Base-by-base conservation (phyloP, 495 filamentous ascomycete genomes). In the Aspergillus leporis region DNA sequence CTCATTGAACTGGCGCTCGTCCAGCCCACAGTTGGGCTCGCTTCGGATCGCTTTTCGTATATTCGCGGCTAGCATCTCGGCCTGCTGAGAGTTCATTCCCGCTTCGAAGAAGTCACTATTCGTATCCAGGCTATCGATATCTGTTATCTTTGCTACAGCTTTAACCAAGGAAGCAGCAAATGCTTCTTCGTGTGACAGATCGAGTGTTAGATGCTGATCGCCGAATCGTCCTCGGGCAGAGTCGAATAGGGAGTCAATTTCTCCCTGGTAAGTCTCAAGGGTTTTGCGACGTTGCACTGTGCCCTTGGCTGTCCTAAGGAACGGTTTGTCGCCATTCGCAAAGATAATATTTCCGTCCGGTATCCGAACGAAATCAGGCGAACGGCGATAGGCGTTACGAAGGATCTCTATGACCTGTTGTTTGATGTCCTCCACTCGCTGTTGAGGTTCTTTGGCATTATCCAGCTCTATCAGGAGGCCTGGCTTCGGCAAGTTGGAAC, bases 301-400 rank as follows among this genome's bases (percentile, higher is more conserved):
- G 0, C 81, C 83, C 61, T 86, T 85, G 0, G 69, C 69, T n/a
- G 82, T 76, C 14, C 61, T 58, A 28, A 71, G 53, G 60, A 85
- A 79, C 1, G 81, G 81, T 57, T 79, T 83, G n/a, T 73, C 61
- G 0, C 72, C 68, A 16, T 66, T 59, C 12, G 79, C 59, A 21
- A 85, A 59, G 18, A 70, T 60, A 69, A 74, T 62, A n/a, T 19
- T 25, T 30, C 45, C 5, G 12, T 8, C 6, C 1, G 28, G 6
- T 5, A 55, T 46, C 13, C 45, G 38, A 6, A 36, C 53, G 19
- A 45, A 21, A 0, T 38, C 19, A 23, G 53, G 18, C 8, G 23
- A 21, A 18, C 10, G 18, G 3, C 18, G 10, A 31, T 55, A 45
- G 6, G 12, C 18, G 1, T 16, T 4, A 4, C 16, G n/a, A 3